phyloP scores from a whole-genome alignment of 345 rosid species.

The Limnanthes douglasii region DNA sequence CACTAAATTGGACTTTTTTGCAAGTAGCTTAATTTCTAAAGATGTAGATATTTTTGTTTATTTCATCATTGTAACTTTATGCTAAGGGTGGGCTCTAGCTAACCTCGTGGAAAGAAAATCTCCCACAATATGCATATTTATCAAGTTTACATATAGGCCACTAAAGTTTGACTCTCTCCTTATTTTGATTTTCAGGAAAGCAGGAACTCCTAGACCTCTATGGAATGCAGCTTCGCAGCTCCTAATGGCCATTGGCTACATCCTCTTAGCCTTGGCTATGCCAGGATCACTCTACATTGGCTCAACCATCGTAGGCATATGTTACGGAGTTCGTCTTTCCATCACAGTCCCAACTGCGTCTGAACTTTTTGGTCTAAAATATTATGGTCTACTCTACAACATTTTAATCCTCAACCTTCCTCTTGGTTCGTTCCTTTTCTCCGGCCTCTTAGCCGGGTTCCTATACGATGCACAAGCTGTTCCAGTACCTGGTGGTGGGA shows the following conservation, averaged over 20 bases:
- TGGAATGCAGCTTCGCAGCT: conserved; percentile 96
- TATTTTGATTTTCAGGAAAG: conserved; percentile 28
- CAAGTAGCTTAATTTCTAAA: too few relatives aligned
- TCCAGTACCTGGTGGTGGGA: conserved; percentile 61
- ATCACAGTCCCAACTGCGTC: conserved; percentile 84
- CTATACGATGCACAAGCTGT: conserved; percentile 73
- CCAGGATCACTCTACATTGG: conserved; percentile 79
- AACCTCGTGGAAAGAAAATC: too few relatives aligned
- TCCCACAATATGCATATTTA: too few relatives aligned
- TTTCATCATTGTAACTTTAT: too few relatives aligned
- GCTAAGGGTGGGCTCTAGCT: too few relatives aligned
- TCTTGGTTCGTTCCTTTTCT: conserved; percentile 86
- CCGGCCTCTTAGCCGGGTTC: conserved; percentile 79
- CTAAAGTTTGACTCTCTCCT: neutral
- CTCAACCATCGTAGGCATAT: conserved; percentile 69
- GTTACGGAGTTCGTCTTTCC: conserved; percentile 88
- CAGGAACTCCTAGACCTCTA: conserved; percentile 78
- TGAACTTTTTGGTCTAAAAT: conserved; percentile 86
- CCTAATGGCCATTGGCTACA: conserved; percentile 67
- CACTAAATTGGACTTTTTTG: too few relatives aligned
- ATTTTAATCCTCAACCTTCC: conserved; percentile 81
- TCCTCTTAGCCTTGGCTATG: conserved; percentile 63
- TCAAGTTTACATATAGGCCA: too few relatives aligned
- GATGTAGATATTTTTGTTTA: too few relatives aligned
- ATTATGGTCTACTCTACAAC: conserved; percentile 81